phyloP scores from a whole-genome alignment of 495 filamentous ascomycete species.

The Penicillium canescens region DNA sequence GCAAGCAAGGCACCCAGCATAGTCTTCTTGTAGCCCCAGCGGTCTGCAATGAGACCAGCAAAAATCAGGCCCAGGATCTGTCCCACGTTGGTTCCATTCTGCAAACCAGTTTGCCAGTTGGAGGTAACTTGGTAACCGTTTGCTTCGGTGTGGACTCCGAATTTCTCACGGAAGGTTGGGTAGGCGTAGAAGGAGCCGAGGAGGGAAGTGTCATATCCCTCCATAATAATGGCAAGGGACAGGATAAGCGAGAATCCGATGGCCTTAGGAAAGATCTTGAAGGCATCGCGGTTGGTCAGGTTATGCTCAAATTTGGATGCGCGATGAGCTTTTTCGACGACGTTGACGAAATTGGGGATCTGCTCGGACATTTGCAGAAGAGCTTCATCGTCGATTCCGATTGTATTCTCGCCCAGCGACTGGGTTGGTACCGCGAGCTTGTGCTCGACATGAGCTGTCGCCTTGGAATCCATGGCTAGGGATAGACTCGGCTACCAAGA shows the following conservation, averaged over 20 bases:
- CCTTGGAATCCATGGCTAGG: neutral
- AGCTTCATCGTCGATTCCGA: conserved; percentile 16
- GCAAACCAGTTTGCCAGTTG: conserved; percentile 69
- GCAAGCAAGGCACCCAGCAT: conserved; percentile 61
- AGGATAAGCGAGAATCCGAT: conserved; percentile 48
- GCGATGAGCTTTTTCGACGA: conserved; percentile 12
- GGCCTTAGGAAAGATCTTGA: conserved; percentile 53
- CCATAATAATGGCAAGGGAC: conserved; percentile 51
- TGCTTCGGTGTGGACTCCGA: conserved; percentile 53
- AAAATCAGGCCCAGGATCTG: conserved; percentile 71
- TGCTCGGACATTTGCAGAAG: conserved; percentile 16
- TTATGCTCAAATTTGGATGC: conserved; percentile 26
- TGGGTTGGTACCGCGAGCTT: conserved; percentile 9
- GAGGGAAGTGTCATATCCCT: conserved; percentile 50
- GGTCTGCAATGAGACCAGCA: conserved; percentile 69
- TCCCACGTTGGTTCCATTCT: conserved; percentile 60
- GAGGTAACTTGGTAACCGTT: conserved; percentile 64
- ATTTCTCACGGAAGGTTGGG: conserved; percentile 61
- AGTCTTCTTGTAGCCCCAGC: conserved; percentile 66
- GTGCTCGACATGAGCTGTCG: conserved; percentile 6
- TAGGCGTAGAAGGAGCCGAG: conserved; percentile 46
- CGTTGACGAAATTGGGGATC: conserved; percentile 12
- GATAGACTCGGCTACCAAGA: no score
- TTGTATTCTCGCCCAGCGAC: conserved; percentile 8
- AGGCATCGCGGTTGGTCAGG: conserved; percentile 36